phyloP scores from a whole-genome alignment of 2,329 filamentous ascomycete species.

The Fonsecaea multimorphosa region DNA sequence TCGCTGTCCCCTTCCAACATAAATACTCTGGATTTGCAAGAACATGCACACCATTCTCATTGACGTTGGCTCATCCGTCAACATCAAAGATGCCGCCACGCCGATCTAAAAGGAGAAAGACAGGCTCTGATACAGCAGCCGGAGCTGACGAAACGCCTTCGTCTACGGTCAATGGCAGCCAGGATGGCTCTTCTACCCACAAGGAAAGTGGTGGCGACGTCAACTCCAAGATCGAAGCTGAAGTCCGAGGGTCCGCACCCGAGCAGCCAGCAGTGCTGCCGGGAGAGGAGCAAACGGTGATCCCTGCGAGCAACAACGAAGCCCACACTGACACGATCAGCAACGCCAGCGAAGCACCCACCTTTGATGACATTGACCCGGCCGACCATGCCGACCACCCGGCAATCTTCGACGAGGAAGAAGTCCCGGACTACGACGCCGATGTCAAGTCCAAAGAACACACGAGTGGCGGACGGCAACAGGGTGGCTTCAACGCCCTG shows the following conservation, averaged over 20 bases:
- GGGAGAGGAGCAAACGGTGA: neutral
- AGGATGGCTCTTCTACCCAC: neutral
- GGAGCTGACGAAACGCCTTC: neutral
- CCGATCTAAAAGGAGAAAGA: neutral
- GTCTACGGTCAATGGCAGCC: neutral
- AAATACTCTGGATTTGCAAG: neutral
- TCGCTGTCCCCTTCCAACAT: neutral
- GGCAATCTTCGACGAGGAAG: conserved; percentile 4
- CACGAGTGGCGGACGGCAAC: neutral
- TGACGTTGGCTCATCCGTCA: neutral
- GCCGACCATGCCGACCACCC: no score
- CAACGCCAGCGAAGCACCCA: conserved; percentile 7
- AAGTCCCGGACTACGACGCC: conserved; percentile 18
- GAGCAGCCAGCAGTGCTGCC: neutral
- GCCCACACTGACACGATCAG: neutral
- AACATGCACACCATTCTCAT: no score
- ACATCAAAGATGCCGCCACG: neutral
- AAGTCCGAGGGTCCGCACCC: neutral
- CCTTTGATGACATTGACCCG: conserved; percentile 11
- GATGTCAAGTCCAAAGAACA: neutral
- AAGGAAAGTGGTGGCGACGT: neutral
- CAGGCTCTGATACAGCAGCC: neutral
- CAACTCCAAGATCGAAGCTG: neutral
- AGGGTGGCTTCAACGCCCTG: conserved; percentile 43
- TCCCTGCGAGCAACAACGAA: neutral